These are phyloP conservation scores for Cyclotella cryptica DNA, from an alignment of 108 stramenopile genomes.

Conservation along the genomic window DNA sequence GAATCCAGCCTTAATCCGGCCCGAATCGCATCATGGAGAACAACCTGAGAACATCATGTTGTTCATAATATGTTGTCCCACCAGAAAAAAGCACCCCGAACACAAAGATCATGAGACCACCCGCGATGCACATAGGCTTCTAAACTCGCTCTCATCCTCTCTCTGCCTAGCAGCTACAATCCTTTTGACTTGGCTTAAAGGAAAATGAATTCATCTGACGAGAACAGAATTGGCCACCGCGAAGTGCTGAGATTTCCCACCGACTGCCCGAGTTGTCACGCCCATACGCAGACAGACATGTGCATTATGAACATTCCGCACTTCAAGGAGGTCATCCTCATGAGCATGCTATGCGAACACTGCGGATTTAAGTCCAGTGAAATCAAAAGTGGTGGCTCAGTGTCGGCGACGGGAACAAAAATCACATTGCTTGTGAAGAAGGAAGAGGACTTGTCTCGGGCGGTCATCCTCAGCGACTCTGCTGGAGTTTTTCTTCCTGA, in stretches of 20 bases:
- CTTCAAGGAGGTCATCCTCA: conserved; percentile 95
- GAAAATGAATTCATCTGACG: neutral
- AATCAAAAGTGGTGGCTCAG: conserved; percentile 92
- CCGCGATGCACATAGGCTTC: too few relatives aligned
- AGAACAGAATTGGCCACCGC: neutral
- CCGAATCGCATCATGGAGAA: too few relatives aligned
- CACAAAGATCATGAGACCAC: too few relatives aligned
- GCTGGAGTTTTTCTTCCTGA: conserved; percentile 84
- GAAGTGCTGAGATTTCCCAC: conserved; percentile 57
- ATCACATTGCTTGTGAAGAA: conserved; percentile 58
- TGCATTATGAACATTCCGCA: conserved; percentile 91
- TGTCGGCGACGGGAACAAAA: conserved; percentile 76
- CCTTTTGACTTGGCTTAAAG: too few relatives aligned
- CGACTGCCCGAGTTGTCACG: conserved; percentile 60
- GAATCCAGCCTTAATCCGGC: neutral
- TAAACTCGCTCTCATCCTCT: too few relatives aligned
- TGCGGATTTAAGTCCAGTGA: conserved; percentile 91
- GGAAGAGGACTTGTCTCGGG: conserved; percentile 75
- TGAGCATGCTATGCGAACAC: conserved; percentile 83
- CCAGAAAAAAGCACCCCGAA: too few relatives aligned
- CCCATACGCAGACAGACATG: conserved; percentile 63
- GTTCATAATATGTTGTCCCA: too few relatives aligned
- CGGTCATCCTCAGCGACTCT: conserved; percentile 88
- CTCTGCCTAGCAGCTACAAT: too few relatives aligned
- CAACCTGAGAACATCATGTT: too few relatives aligned